These are phyloP conservation scores for Daucus carota DNA, from an alignment of 129 eudicot genomes.

Conservation along the genomic window DH1_v3.0 NC_030388.2:26687001-26687500, in stretches of 20 bases:
- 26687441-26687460: not conserved
- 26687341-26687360: constrained; percentile 13
- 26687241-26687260: not conserved
- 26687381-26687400: not conserved
- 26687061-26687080: constrained; percentile 6
- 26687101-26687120: constrained; percentile 16
- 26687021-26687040: constrained; percentile 15
- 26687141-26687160: constrained; percentile 8
- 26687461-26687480: not conserved
- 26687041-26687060: constrained; percentile 8
- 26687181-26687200: constrained; percentile 7
- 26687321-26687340: constrained; percentile 12
- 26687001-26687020: constrained; percentile 8
- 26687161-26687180: constrained; percentile 11
- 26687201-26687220: constrained; percentile 15
- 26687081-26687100: constrained; percentile 14
- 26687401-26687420: not conserved
- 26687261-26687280: not conserved
- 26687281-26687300: not conserved
- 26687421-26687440: not conserved
- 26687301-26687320: constrained; percentile 9
- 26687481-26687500: not conserved
- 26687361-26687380: not conserved
- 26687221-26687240: constrained; percentile 16
- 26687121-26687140: not conserved